phyloP scores from a whole-genome alignment of 2,329 filamentous ascomycete genomes.

The Verticillium isaacii region DNA sequence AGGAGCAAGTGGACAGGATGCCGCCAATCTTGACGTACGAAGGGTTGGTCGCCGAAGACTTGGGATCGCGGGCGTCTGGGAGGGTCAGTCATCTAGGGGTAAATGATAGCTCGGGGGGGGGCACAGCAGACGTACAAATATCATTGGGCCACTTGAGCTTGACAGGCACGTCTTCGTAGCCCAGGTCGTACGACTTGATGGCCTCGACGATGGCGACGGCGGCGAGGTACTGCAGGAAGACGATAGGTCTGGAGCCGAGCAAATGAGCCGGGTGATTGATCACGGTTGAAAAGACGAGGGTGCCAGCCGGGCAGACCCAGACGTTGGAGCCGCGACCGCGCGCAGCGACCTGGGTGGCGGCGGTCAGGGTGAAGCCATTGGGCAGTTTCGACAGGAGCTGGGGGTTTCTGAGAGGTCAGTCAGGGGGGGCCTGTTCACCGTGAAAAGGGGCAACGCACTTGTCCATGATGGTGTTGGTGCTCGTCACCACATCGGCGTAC shows the following conservation, averaged over 20 bases:
- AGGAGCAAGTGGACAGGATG: conserved; percentile 85
- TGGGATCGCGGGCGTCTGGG: conserved; percentile 61
- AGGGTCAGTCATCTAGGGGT: not conserved
- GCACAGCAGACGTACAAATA: conserved; percentile 54
- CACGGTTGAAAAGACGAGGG: conserved; percentile 81
- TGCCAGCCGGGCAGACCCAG: conserved; percentile 87
- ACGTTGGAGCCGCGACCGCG: conserved; percentile 88
- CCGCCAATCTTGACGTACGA: conserved; percentile 86
- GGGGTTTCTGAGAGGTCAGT: conserved; percentile 55
- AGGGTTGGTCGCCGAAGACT: conserved; percentile 36
- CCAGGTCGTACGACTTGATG: conserved; percentile 71
- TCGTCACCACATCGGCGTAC: conserved; percentile 89
- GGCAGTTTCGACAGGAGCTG: conserved; percentile 72
- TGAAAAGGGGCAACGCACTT: conserved; percentile 49
- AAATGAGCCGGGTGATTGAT: conserved; percentile 77
- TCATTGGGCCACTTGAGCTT: conserved; percentile 98
- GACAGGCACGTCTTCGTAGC: conserved; percentile 71
- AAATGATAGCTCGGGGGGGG: not conserved
- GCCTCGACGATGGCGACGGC: conserved; percentile 84
- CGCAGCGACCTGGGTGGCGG: conserved; percentile 82
- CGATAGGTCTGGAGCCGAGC: conserved; percentile 68
- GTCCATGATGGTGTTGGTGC: conserved; percentile 88
- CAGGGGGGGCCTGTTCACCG: not conserved
- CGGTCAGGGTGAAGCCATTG: conserved; percentile 80
- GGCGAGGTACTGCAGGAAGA: conserved; percentile 91